Conservation (phyloP, 1,139 yeast species). For the Blastobotrys petasosporus region DNA sequence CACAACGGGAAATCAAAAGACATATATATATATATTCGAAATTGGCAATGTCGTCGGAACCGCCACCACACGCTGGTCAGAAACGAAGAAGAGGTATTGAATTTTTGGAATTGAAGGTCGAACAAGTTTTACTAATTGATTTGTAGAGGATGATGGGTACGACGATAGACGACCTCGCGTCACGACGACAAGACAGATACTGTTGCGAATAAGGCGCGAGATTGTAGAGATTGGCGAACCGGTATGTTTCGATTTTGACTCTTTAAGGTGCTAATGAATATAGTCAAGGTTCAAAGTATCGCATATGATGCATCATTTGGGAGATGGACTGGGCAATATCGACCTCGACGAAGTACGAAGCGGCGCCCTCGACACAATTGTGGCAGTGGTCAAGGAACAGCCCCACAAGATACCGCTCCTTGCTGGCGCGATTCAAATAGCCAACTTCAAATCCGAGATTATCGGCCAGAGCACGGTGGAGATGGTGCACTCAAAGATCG, state of each 20-base stretch:
- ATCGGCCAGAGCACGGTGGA: constrained; percentile 70
- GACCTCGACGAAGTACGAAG: constrained; percentile 60
- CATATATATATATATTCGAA: background rate
- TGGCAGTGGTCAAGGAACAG: constrained; percentile 73
- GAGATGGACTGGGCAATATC: constrained; percentile 51
- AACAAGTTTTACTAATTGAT: constrained; percentile 4
- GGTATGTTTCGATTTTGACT: constrained; percentile 13
- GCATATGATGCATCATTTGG: constrained; percentile 45
- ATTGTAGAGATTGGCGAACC: constrained; percentile 32
- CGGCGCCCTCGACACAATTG: constrained; percentile 56
- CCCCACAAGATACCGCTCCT: constrained; percentile 80
- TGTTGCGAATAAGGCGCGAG: constrained; percentile 22
- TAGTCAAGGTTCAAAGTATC: constrained; percentile 22
- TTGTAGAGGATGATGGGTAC: constrained; percentile 14
- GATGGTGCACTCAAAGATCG: constrained; percentile 58
- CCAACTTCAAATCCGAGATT: constrained; percentile 58
- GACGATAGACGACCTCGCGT: constrained; percentile 17
- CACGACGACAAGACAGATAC: constrained; percentile 15
- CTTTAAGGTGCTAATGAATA: background rate
- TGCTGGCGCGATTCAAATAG: constrained; percentile 61
- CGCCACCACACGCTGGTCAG: constrained; percentile 9
- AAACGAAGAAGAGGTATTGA: constrained; percentile 12
- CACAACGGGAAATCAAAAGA: background rate
- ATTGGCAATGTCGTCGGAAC: background rate
- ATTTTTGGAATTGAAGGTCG: background rate